phyloP scores from a whole-genome alignment of 257 asterid species.

The Solanum bulbocastanum region DNA sequence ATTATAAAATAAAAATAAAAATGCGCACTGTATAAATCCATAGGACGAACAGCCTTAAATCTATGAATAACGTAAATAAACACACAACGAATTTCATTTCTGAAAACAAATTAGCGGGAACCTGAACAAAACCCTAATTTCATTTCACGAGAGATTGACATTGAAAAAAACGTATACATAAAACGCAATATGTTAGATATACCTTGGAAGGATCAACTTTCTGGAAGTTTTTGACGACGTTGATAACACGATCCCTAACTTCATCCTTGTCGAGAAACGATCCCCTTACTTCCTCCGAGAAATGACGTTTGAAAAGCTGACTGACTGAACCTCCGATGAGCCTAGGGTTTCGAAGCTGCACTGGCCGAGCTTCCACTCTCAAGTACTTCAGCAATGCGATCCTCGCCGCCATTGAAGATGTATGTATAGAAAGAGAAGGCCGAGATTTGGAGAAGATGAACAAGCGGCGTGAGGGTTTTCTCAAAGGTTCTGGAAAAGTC shows the following conservation, averaged over 20 bases:
- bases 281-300: background rate
- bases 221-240: background rate
- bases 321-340: background rate
- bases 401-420: background rate
- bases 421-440: too few species aligned
- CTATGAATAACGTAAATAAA: background rate
- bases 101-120: background rate
- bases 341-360: background rate
- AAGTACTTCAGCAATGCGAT: background rate
- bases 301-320: background rate
- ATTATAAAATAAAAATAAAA: too few species aligned
- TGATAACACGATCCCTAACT: background rate
- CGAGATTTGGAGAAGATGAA: background rate
- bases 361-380: background rate
- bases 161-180: background rate
- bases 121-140: background rate
- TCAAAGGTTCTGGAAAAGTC: background rate
- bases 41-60: background rate
- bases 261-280: slow-evolving; percentile 1
- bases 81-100: background rate
- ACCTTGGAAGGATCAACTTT: background rate
- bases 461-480: background rate
- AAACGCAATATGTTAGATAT: background rate
- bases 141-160: background rate
- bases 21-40: background rate